Evolutionary conservation across 208 protist genomes (phyloP).

Genomic region (Hexamita inflata): DNA sequence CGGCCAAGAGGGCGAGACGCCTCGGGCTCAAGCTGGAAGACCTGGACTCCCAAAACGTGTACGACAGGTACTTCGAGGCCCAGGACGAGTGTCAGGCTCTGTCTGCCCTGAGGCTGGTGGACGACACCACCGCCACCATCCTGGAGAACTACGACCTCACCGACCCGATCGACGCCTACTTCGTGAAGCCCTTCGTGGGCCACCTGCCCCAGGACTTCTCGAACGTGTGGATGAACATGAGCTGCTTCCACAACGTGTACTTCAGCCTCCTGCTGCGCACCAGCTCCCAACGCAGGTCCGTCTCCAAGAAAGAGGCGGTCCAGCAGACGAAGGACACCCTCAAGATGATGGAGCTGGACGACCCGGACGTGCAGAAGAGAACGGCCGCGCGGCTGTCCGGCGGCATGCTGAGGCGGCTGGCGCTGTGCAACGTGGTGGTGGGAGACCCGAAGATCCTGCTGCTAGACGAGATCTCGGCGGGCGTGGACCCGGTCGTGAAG

Average conservation of each 20-base stretch:
- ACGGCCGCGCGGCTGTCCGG: not conserved
- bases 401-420: slow-evolving; percentile 12
- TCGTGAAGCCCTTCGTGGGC: not conserved
- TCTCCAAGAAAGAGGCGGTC: not conserved
- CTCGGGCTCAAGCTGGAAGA: too few relatives aligned
- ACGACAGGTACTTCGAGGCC: too few relatives aligned
- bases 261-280: not conserved
- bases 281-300: not conserved
- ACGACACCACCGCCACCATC: not conserved
- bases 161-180: not conserved
- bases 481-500: slow-evolving; percentile 18
- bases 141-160: not conserved
- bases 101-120: too few relatives aligned
- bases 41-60: too few relatives aligned
- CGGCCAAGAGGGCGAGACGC: too few relatives aligned
- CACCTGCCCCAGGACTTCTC: slow-evolving; percentile 3
- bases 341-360: not conserved
- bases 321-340: not conserved
- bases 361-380: not conserved
- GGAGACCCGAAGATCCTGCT: not conserved
- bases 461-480: slow-evolving; percentile 15
- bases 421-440: not conserved
- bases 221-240: slow-evolving; percentile 21
- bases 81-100: too few relatives aligned
- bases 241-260: not conserved